Conservation (phyloP, 2,329 filamentous ascomycete genomes). For the Nannizzia gypsea region DNA sequence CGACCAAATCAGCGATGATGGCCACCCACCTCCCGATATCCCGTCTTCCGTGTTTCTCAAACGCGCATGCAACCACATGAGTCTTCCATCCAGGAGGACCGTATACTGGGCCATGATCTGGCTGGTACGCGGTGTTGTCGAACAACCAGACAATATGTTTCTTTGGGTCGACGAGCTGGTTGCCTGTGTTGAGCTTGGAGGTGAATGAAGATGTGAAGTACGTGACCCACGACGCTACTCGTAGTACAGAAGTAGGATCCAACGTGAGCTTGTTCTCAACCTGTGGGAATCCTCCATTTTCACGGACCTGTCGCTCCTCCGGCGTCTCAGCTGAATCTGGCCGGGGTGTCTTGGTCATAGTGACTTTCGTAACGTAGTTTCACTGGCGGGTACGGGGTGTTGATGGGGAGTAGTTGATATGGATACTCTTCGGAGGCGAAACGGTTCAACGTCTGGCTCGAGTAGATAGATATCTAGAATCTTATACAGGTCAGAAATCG, state of each 20-base stretch:
- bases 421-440: background rate
- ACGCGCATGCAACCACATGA: constrained; percentile 73
- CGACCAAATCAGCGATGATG: constrained; percentile 57
- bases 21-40: constrained; percentile 57
- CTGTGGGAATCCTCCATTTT: constrained; percentile 11
- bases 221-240: constrained; percentile 5
- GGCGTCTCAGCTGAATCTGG: constrained; percentile 4
- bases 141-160: constrained; percentile 74
- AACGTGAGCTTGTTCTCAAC: constrained; percentile 12
- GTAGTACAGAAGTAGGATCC: constrained; percentile 4
- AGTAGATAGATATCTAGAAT: background rate
- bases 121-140: constrained; percentile 72
- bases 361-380: background rate
- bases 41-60: constrained; percentile 58
- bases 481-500: background rate
- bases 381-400: background rate
- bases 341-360: background rate
- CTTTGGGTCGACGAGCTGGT: constrained; percentile 48
- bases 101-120: constrained; percentile 7
- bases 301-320: constrained; percentile 10
- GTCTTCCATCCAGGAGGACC: constrained; percentile 52
- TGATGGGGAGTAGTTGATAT: background rate
- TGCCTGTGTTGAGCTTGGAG: constrained; percentile 44
- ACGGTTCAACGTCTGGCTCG: background rate
- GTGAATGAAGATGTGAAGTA: constrained; percentile 23